phyloP scores from a whole-genome alignment of 2,329 filamentous ascomycete species.

The Arthroderma sp. region DNA sequence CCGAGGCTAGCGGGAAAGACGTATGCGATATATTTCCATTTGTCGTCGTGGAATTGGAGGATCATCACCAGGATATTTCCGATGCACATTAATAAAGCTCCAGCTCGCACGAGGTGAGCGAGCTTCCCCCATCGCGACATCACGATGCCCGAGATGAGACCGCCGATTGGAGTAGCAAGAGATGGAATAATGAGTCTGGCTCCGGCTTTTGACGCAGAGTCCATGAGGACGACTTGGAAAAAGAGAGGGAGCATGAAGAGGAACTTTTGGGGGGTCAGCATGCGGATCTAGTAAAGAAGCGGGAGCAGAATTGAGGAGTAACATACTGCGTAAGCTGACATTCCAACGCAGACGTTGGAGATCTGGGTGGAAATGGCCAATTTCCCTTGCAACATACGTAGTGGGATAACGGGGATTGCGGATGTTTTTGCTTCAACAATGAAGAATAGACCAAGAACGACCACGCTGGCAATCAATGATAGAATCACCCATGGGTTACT shows the following conservation, averaged over 20 bases:
- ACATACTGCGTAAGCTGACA: conserved; percentile 39
- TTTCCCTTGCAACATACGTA: conserved; percentile 41
- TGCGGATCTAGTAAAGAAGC: too few species aligned
- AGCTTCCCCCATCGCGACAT: conserved; percentile 37
- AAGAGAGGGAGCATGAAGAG: conserved; percentile 37
- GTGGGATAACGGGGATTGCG: conserved; percentile 33
- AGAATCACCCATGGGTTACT: conserved; percentile 29
- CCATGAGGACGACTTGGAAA: conserved; percentile 29
- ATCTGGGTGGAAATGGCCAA: conserved; percentile 42
- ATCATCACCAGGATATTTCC: conserved; percentile 32
- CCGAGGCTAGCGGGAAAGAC: conserved; percentile 36
- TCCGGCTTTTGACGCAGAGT: conserved; percentile 33
- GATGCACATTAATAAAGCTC: conserved; percentile 31
- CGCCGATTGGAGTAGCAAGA: conserved; percentile 33
- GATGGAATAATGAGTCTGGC: conserved; percentile 33
- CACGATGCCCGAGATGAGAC: conserved; percentile 31
- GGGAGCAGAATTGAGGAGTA: conserved; percentile 35
- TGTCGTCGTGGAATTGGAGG: conserved; percentile 29
- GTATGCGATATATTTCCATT: conserved; percentile 35
- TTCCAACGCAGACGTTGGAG: conserved; percentile 48
- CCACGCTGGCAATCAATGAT: conserved; percentile 25
- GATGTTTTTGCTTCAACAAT: conserved; percentile 26
- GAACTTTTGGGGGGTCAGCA: conserved; percentile 18
- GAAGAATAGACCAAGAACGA: conserved; percentile 27
- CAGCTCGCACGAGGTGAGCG: conserved; percentile 27